Conservation (phyloP, 208 protist species). For the Crithidia sp. region DNA sequence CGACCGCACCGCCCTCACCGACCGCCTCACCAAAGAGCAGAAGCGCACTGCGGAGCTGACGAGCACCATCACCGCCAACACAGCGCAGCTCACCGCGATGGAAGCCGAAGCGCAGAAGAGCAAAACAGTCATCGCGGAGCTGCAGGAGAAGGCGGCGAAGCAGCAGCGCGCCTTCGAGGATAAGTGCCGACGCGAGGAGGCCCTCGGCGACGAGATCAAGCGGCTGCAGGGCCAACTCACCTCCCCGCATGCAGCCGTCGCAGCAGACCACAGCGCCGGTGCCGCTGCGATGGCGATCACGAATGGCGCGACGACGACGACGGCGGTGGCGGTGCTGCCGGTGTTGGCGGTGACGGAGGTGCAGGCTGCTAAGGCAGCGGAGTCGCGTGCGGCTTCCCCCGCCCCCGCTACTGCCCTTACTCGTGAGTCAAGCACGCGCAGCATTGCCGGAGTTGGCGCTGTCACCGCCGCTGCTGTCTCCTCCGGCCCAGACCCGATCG, state of each 20-base stretch:
- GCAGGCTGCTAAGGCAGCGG: conserved; percentile 4
- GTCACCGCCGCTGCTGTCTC: not conserved
- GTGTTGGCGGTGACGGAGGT: conserved; percentile 9
- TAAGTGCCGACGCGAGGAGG: conserved; percentile 64
- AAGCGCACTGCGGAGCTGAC: conserved; percentile 45
- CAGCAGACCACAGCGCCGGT: conserved; percentile 5
- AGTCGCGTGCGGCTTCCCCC: conserved; percentile 2
- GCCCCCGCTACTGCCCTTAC: not conserved
- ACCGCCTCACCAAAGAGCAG: conserved; percentile 59
- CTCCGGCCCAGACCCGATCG: conserved; percentile 19
- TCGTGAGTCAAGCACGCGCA: not conserved
- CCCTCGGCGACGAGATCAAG: conserved; percentile 35
- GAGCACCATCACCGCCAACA: conserved; percentile 16
- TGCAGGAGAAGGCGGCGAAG: conserved; percentile 57
- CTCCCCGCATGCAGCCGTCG: conserved; percentile 3
- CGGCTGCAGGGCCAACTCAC: conserved; percentile 27
- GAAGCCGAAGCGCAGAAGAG: conserved; percentile 36
- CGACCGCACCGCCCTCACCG: conserved; percentile 47
- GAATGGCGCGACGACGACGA: conserved; percentile 1
- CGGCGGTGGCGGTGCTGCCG: not conserved
- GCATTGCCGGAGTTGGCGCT: not conserved
- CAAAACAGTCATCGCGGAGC: conserved; percentile 32
- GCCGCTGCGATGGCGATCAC: not conserved
- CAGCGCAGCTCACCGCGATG: conserved; percentile 32
- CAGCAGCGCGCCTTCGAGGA: conserved; percentile 77